phyloP scores from a whole-genome alignment of 179 eudicot species.

The Dionaea muscipula region DNA sequence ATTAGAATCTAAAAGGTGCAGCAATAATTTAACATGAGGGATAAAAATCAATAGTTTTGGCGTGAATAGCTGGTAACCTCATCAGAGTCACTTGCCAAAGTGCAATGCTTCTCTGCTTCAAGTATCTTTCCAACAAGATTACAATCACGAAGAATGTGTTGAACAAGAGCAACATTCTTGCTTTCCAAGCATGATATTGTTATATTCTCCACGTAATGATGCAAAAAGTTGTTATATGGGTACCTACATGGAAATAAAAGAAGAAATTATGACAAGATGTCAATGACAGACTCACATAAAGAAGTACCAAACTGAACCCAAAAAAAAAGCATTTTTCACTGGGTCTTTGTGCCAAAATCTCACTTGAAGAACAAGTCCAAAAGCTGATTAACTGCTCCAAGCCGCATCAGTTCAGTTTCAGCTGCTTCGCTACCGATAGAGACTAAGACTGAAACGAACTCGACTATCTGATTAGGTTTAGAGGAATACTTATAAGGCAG shows the following conservation, averaged over 20 bases:
- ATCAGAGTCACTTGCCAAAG: conserved; percentile 38
- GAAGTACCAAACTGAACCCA: too few species aligned
- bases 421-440: conserved; percentile 64
- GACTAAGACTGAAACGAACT: conserved; percentile 79
- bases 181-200: conserved; percentile 68
- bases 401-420: conserved; percentile 72
- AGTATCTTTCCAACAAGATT: conserved; percentile 67
- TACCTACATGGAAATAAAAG: conserved; percentile 42
- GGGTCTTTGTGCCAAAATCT: conserved; percentile 11
- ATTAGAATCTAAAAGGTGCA: too few species aligned
- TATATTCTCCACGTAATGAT: conserved; percentile 72
- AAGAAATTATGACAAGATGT: conserved; percentile 1
- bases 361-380: conserved; percentile 77
- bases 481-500: conserved; percentile 7
- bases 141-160: conserved; percentile 77
- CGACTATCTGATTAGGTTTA: conserved; percentile 53
- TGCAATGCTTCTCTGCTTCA: conserved; percentile 60
- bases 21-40: too few species aligned
- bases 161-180: conserved; percentile 49
- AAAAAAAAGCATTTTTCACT: too few species aligned
- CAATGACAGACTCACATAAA: background rate
- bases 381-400: conserved; percentile 64
- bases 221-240: conserved; percentile 87
- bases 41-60: background rate
- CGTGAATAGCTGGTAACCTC: conserved; percentile 34